phyloP scores from a whole-genome alignment of 257 asterid species.

The Apocynum venetum region DNA sequence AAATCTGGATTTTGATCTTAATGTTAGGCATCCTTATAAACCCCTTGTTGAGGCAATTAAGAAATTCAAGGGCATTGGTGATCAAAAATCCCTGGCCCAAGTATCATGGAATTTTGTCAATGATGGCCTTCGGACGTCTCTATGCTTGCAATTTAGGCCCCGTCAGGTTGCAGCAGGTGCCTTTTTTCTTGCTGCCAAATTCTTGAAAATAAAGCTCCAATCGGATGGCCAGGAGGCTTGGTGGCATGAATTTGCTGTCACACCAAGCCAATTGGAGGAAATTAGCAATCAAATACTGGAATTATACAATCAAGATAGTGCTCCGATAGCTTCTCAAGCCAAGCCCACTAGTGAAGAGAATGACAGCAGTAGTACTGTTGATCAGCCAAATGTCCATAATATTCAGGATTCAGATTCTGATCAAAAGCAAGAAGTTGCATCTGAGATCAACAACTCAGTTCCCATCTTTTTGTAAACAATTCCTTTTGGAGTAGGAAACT shows the following conservation, averaged over 20 bases:
- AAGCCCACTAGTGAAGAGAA: conserved; percentile 40
- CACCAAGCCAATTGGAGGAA: conserved; percentile 99
- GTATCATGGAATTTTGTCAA: conserved; percentile 82
- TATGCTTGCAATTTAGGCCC: conserved; percentile 96
- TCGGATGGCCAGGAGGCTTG: conserved; percentile 85
- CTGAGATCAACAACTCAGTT: too few relatives aligned
- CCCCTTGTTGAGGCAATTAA: conserved; percentile 91
- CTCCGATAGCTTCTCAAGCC: conserved; percentile 48
- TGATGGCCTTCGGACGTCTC: conserved; percentile 91
- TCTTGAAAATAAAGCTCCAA: conserved; percentile 72
- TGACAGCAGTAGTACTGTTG: conserved; percentile 21
- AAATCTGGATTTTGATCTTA: conserved; percentile 78
- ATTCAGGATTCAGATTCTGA: neutral
- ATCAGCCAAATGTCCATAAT: conserved; percentile 19
- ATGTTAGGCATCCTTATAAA: conserved; percentile 75
- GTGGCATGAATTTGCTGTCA: conserved; percentile 99
- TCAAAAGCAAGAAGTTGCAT: conserved; percentile 12
- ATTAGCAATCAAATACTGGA: conserved; percentile 87
- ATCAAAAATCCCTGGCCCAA: too few relatives aligned
- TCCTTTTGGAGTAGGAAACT: too few relatives aligned
- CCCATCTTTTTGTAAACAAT: too few relatives aligned
- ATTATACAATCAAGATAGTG: conserved; percentile 61
- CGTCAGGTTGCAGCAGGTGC: conserved; percentile 94
- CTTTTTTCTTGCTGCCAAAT: too few relatives aligned
- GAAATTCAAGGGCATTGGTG: conserved; percentile 28